phyloP scores from a whole-genome alignment of 805 yeast genomes.

The Brettanomyces nanus region DNA sequence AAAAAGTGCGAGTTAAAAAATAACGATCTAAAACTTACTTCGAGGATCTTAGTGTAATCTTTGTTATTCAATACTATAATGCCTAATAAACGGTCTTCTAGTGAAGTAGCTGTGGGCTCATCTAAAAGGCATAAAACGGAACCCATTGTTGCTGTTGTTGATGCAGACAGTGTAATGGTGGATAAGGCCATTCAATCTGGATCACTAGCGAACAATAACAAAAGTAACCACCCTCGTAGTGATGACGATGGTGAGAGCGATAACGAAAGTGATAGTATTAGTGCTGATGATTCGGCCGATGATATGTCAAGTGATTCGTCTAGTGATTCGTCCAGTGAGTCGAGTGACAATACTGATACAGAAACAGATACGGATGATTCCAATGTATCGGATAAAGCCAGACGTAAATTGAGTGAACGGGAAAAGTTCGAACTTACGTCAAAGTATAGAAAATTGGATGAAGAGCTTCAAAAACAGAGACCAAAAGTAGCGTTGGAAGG shows the following conservation, averaged over 20 bases:
- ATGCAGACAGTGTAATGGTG: neutral
- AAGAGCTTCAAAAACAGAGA: conserved; percentile 27
- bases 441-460: conserved; percentile 18
- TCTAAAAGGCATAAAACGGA: neutral
- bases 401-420: conserved; percentile 16
- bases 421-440: conserved; percentile 20
- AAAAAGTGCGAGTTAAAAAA: too few relatives aligned
- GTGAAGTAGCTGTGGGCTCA: neutral
- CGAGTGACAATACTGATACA: conserved; percentile 6
- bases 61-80: too few relatives aligned
- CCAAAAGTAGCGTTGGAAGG: conserved; percentile 50
- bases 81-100: too few relatives aligned
- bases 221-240: too few relatives aligned
- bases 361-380: conserved; percentile 10
- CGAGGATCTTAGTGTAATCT: too few relatives aligned
- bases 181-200: neutral
- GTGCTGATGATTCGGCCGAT: neutral
- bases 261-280: conserved; percentile 2
- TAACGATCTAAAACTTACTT: too few relatives aligned
- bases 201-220: too few relatives aligned
- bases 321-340: neutral
- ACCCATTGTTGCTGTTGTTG: neutral
- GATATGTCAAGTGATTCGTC: neutral
- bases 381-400: conserved; percentile 4
- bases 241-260: conserved; percentile 5